Evolutionary conservation across 331 rosid genomes (phyloP).

Genomic region (Phaseolus coccineus): DNA sequence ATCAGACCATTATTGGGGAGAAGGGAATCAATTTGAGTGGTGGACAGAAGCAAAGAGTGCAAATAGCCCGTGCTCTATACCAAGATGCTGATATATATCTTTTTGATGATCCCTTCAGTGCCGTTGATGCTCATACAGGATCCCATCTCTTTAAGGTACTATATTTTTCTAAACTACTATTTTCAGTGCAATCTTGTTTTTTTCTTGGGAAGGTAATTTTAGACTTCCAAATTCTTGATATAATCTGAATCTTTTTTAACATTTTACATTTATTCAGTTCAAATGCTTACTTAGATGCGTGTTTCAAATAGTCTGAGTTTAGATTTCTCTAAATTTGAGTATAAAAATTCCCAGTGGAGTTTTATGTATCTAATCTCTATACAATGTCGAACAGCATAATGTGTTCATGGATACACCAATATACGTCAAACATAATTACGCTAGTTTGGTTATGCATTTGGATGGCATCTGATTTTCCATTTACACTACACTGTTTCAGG

Average conservation of each 20-base stretch:
- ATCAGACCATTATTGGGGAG: slow-evolving; percentile 85
- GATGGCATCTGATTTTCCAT: not conserved
- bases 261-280: too few species aligned
- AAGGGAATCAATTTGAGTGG: slow-evolving; percentile 93
- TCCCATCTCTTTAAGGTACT: slow-evolving; percentile 86
- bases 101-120: slow-evolving; percentile 89
- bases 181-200: not conserved
- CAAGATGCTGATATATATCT: slow-evolving; percentile 85
- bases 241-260: not conserved
- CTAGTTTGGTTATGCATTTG: not conserved
- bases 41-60: slow-evolving; percentile 88
- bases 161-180: slow-evolving; percentile 1
- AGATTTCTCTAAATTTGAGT: too few species aligned
- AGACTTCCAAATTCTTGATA: not conserved
- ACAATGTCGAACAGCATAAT: too few species aligned
- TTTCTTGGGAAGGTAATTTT: slow-evolving; percentile 5
- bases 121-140: slow-evolving; percentile 93
- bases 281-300: too few species aligned
- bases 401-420: too few species aligned
- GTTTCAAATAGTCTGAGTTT: too few species aligned
- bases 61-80: slow-evolving; percentile 80
- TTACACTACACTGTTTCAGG: slow-evolving; percentile 57
- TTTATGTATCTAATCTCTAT: too few species aligned
- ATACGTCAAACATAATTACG: not conserved
- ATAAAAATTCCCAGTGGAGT: too few species aligned